Conservation (phyloP, 2,329 filamentous ascomycete genomes). For the Hypomyces perniciosus region DNA sequence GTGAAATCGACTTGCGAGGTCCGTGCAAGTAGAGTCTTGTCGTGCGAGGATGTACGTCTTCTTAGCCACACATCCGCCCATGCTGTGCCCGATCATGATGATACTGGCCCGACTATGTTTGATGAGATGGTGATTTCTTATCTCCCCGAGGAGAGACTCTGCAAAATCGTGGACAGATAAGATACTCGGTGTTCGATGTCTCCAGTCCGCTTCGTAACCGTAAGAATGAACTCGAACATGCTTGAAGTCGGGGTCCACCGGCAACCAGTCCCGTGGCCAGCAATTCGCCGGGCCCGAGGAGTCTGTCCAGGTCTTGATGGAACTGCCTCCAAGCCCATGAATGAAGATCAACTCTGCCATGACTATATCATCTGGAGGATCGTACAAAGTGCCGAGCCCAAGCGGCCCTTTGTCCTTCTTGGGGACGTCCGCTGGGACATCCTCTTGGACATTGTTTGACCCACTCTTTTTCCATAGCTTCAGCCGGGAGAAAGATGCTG, state of each 20-base stretch:
- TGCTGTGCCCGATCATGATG: slow-evolving; percentile 9
- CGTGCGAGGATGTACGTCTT: slow-evolving; percentile 5
- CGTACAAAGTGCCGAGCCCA: slow-evolving; percentile 7
- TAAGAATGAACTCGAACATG: slow-evolving; percentile 9
- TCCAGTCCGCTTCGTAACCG: slow-evolving; percentile 9
- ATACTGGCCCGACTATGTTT: not conserved
- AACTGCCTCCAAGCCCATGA: slow-evolving; percentile 3
- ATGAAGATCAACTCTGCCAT: slow-evolving; percentile 6
- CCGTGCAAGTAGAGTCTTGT: not conserved
- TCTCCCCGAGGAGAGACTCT: slow-evolving; percentile 1
- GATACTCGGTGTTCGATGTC: not conserved
- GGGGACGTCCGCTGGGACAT: not conserved
- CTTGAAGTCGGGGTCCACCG: not conserved
- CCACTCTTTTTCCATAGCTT: not conserved
- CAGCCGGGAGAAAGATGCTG: not conserved
- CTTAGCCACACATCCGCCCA: slow-evolving; percentile 8
- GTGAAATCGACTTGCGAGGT: slow-evolving; percentile 1
- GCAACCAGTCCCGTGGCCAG: slow-evolving; percentile 11
- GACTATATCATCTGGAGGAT: not conserved
- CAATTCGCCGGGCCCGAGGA: not conserved
- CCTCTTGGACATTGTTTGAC: not conserved
- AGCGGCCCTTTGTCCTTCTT: slow-evolving; percentile 4
- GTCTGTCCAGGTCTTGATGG: slow-evolving; percentile 6
- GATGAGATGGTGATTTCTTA: slow-evolving; percentile 1
- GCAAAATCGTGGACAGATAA: slow-evolving; percentile 5